Conservation (phyloP, 2,329 filamentous ascomycete genomes). For the Trichophyton simii region DNA sequence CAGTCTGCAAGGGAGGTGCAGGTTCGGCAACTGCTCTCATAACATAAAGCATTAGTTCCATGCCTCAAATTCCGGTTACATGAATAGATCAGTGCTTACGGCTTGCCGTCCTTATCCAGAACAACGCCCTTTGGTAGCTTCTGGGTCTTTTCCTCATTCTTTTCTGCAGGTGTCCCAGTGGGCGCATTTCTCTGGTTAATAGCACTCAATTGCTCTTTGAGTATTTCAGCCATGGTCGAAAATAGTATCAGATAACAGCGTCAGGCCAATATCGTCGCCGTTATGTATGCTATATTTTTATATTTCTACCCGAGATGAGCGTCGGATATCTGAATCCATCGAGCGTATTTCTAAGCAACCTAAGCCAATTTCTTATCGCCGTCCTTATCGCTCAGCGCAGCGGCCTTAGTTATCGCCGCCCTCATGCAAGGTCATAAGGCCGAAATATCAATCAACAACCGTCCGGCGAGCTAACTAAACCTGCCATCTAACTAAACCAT, state of each 20-base stretch:
- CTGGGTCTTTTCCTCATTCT: slow-evolving; percentile 15
- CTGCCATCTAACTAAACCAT: no score
- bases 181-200: slow-evolving; percentile 9
- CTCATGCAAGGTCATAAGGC: no score
- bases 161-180: not conserved
- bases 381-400: not conserved
- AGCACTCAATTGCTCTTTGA: slow-evolving; percentile 17
- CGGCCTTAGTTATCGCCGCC: not conserved
- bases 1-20: slow-evolving; percentile 38
- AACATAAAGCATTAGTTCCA: not conserved
- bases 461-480: no score
- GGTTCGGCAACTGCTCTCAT: slow-evolving; percentile 31
- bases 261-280: not conserved
- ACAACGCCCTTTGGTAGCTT: slow-evolving; percentile 37
- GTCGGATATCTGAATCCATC: not conserved
- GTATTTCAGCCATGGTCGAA: slow-evolving; percentile 14
- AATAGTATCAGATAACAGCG: not conserved
- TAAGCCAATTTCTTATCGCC: not conserved
- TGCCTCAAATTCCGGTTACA: not conserved
- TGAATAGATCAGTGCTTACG: slow-evolving; percentile 23
- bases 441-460: no score
- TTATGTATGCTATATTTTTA: not conserved
- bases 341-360: not conserved
- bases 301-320: no score
- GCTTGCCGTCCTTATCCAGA: slow-evolving; percentile 39